Evolutionary conservation across 176 grass and related monocot species (phyloP).

Genomic region (Triticum monococcum): DNA sequence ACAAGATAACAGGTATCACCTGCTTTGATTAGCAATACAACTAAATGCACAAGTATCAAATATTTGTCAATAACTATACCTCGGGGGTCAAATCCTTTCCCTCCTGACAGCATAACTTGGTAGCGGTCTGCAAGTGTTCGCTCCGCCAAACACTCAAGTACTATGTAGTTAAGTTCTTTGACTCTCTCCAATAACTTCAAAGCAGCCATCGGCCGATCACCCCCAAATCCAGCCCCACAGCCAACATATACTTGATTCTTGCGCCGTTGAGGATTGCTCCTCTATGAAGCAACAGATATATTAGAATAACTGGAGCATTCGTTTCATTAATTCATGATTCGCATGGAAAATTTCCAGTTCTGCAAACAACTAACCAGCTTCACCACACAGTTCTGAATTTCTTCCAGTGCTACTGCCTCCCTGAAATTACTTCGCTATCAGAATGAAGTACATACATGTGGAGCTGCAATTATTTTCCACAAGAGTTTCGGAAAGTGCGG

Average conservation of each 20-base stretch:
- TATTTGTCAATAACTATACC: slow-evolving; percentile 40
- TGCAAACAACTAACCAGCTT: slow-evolving; percentile 51
- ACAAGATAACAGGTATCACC: slow-evolving; percentile 5
- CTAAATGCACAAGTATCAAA: background rate
- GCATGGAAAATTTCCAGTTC: background rate
- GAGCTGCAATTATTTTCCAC: background rate
- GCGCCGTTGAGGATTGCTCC: slow-evolving; percentile 48
- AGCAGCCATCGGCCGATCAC: slow-evolving; percentile 70
- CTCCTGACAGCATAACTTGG: slow-evolving; percentile 56
- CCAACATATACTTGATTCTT: slow-evolving; percentile 76
- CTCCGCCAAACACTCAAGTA: slow-evolving; percentile 92
- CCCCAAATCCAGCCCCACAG: slow-evolving; percentile 91
- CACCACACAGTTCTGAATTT: slow-evolving; percentile 50
- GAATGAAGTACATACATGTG: background rate
- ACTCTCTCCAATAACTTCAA: slow-evolving; percentile 71
- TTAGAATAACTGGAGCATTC: background rate
- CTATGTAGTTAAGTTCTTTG: slow-evolving; percentile 79
- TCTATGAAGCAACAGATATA: slow-evolving; percentile 39
- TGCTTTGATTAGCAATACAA: background rate
- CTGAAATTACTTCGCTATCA: background rate
- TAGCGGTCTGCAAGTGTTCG: slow-evolving; percentile 83
- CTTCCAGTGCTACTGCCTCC: slow-evolving; percentile 32
- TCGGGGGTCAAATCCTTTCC: slow-evolving; percentile 83
- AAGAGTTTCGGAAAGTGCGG: background rate
- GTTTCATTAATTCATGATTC: background rate